phyloP scores from a whole-genome alignment of 75 land plant species.

The Sequoia sempervirens region DNA sequence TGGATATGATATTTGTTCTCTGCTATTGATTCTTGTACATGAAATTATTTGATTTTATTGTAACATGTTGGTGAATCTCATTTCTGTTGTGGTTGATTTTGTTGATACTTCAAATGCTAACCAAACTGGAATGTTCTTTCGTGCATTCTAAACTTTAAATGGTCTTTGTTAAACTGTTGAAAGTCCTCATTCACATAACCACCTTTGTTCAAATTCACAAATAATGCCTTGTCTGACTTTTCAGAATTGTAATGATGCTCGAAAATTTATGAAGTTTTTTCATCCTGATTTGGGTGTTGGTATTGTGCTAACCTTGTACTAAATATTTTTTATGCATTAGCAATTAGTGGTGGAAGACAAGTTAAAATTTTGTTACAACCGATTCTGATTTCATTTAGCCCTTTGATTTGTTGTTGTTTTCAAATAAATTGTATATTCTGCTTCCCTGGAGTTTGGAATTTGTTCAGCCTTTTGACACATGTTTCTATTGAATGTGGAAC shows the following conservation, averaged over 20 bases:
- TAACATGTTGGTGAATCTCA: neutral
- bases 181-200: neutral
- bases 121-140: neutral
- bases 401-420: neutral
- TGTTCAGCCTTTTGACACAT: neutral
- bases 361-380: neutral
- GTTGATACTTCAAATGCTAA: neutral
- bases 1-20: neutral
- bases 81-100: neutral
- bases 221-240: neutral
- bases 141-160: neutral
- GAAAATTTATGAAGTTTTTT: conserved; percentile 83
- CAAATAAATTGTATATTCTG: neutral
- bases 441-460: neutral
- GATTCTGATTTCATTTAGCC: neutral
- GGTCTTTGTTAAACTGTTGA: neutral
- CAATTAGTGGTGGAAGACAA: neutral
- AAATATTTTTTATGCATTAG: neutral
- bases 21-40: neutral
- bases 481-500: conserved; percentile 43
- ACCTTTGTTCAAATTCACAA: neutral
- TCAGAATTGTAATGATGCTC: conserved; percentile 95
- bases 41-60: neutral
- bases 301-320: conserved; percentile 23
- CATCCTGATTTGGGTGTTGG: conserved; percentile 99